These are phyloP conservation scores for Volvox reticuliferus DNA, from an alignment of 139 green algal genomes.

Conservation along the genomic window DNA sequence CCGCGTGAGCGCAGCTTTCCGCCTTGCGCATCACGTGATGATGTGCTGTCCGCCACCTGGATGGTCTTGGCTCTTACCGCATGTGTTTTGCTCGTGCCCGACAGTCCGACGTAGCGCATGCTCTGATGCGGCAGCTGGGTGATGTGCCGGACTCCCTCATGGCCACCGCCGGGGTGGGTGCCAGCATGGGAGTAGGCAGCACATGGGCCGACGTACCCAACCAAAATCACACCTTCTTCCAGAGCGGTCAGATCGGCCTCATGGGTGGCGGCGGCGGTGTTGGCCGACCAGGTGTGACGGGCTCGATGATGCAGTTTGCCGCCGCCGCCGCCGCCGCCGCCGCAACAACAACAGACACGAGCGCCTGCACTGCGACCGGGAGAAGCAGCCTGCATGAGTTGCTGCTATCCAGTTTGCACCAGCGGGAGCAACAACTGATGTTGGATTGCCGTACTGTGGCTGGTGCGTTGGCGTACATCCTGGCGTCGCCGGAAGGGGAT, in stretches of 20 bases:
- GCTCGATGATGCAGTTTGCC: background rate
- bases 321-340: background rate
- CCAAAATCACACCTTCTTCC: background rate
- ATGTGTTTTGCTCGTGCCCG: too few relatives aligned
- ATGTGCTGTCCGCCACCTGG: too few relatives aligned
- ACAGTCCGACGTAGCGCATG: background rate
- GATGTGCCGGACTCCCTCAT: background rate
- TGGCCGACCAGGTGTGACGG: background rate
- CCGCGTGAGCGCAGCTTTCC: too few relatives aligned
- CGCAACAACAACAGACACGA: background rate
- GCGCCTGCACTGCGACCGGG: background rate
- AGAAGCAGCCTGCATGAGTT: background rate
- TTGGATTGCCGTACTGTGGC: background rate
- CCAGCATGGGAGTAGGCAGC: background rate
- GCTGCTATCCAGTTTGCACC: conserved; percentile 7
- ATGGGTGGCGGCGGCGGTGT: background rate
- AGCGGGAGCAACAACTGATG: conserved; percentile 15
- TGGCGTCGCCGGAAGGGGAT: background rate
- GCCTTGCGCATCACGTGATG: too few relatives aligned
- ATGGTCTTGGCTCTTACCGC: too few relatives aligned
- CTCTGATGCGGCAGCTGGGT: conserved; percentile 31
- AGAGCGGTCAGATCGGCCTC: background rate
- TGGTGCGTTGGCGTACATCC: conserved; percentile 17
- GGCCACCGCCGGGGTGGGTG: background rate
- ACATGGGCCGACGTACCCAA: background rate